Evolutionary conservation across 345 rosid genomes (phyloP).

Genomic region (Linum trigynum): DNA sequence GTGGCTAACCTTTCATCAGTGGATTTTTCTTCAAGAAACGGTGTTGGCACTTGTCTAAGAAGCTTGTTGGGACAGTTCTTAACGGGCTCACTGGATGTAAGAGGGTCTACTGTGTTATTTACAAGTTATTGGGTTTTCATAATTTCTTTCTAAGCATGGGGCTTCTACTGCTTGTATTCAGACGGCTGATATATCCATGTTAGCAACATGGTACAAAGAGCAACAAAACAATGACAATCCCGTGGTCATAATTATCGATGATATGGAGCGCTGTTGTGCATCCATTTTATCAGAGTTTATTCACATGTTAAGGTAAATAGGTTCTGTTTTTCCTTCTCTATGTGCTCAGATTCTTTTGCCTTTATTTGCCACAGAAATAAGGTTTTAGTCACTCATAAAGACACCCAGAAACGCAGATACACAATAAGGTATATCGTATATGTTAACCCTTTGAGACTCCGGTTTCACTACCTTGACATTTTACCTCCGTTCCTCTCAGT

Average conservation of each 20-base stretch:
- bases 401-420: background rate
- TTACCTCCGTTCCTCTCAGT: slow-evolving; percentile 31
- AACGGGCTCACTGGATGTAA: slow-evolving; percentile 61
- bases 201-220: slow-evolving; percentile 79
- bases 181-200: slow-evolving; percentile 67
- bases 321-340: background rate
- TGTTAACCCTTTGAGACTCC: background rate
- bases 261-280: slow-evolving; percentile 74
- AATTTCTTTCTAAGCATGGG: background rate
- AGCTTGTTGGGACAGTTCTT: slow-evolving; percentile 72
- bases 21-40: slow-evolving; percentile 64
- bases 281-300: slow-evolving; percentile 71
- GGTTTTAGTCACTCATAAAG: background rate
- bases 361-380: background rate
- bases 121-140: background rate
- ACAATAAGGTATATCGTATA: background rate
- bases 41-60: slow-evolving; percentile 70
- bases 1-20: slow-evolving; percentile 85
- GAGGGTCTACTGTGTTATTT: slow-evolving; percentile 17
- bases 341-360: background rate
- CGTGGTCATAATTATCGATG: slow-evolving; percentile 58
- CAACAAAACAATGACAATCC: slow-evolving; percentile 37
- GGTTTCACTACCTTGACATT: slow-evolving; percentile 9
- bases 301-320: slow-evolving; percentile 55
- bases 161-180: slow-evolving; percentile 28